Base-by-base conservation (phyloP, 495 filamentous ascomycete species). In the Podospora conica region DNA sequence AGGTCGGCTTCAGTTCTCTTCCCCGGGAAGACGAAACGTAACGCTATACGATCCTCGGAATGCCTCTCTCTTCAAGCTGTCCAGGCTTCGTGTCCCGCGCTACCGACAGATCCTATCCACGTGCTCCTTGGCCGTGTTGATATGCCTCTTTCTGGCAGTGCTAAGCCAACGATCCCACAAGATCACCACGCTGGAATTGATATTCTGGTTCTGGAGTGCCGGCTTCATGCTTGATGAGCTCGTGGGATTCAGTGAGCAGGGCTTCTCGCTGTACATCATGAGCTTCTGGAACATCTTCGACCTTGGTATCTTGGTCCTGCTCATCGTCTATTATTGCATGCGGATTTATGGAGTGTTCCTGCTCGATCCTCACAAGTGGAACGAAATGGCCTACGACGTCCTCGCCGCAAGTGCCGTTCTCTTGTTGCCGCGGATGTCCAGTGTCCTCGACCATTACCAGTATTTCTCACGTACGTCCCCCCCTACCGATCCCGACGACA, bases 271-370 rank as follows among this genome's bases (percentile, higher is more conserved):
- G 10, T 97, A 96, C 77, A 88, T 96, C 68, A 92, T 96, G 89
- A 96, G 91, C 74, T 91, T 96, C 74, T 97, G 93, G 93, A 97
- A 97, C 74, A 82, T 92, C 21, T 96, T 97, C 73, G 93, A 97
- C 71, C 78, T 96, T 53, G 92, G 91, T 6, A 96, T 96, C 63
- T 76, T 96, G 58, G 75, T 95, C n/a, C 82, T 97, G 40, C 85
- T 96, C 66, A 86, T 94, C 69, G 85, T 89, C 29, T 96, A 96
- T 75, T 96, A 96, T 73, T 88, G 87, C 68, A 86, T 98, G 79
- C 87, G 94, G 55, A 80, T 96, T 25, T 93, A 94, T 71, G 92
- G 93, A 15, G 86, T 96, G 55, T 84, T 95, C 56, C 80, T 95
- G 67, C 84, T 91, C 5, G 89, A 91, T 67, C 82, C 85, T 9